Percentiles rank a stretch among this genome's conserved stretches.
phyloP scores from a whole-genome alignment of 768 basidiomycete genomes.

The Lactarius indigo region DNA sequence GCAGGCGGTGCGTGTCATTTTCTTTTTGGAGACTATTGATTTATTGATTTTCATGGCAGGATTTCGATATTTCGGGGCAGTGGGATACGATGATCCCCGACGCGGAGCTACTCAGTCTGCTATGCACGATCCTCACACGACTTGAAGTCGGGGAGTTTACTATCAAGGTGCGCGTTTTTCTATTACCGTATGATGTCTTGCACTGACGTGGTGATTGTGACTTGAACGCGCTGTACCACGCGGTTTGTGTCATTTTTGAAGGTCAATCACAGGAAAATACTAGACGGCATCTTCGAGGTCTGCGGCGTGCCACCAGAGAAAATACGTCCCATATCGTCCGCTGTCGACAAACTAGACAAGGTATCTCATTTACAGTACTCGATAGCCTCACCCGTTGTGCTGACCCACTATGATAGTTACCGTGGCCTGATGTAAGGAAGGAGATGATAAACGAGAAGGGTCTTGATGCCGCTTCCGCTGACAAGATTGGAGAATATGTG shows the following conservation, averaged over 20 bases:
- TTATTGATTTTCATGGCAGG: slow-evolving; percentile 43
- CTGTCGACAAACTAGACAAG: slow-evolving; percentile 99
- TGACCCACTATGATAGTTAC: slow-evolving; percentile 38
- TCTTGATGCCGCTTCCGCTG: slow-evolving; percentile 72
- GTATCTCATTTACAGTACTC: slow-evolving; percentile 33
- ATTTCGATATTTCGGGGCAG: slow-evolving; percentile 88
- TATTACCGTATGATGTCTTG: not conserved
- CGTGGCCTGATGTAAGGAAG: slow-evolving; percentile 89
- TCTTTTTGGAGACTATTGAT: not conserved
- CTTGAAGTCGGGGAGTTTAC: slow-evolving; percentile 94
- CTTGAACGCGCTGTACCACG: not conserved
- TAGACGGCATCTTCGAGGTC: slow-evolving; percentile 95
- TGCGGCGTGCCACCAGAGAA: slow-evolving; percentile 92
- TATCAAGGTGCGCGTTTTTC: slow-evolving; percentile 60
- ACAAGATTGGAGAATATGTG: slow-evolving; percentile 96
- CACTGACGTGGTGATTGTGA: too few relatives aligned
- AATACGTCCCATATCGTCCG: slow-evolving; percentile 88
- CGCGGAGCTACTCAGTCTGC: slow-evolving; percentile 79
- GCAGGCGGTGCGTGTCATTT: slow-evolving; percentile 68
- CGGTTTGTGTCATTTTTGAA: slow-evolving; percentile 30
- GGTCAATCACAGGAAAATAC: slow-evolving; percentile 94
- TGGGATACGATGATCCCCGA: slow-evolving; percentile 99
- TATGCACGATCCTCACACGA: slow-evolving; percentile 75
- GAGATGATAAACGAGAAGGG: slow-evolving; percentile 99
- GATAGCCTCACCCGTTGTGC: not conserved